phyloP scores from a whole-genome alignment of 805 yeast species.

The Yarrowia deformans region DNA sequence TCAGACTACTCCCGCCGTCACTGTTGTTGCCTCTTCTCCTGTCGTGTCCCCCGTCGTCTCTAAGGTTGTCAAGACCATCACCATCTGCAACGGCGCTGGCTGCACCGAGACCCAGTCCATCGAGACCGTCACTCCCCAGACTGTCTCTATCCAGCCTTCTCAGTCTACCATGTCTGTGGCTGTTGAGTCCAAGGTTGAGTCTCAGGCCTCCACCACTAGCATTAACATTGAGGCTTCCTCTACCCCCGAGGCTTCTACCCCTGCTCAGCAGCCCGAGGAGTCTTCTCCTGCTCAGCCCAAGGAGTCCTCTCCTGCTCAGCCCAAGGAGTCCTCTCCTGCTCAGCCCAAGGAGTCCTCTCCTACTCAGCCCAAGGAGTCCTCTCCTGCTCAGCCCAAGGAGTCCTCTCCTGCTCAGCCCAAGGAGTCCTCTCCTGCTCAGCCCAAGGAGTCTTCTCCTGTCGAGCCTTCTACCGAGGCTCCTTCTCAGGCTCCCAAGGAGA shows the following conservation, averaged over 20 bases:
- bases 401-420: constrained; percentile 6
- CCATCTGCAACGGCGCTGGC: neutral
- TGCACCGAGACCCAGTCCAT: constrained; percentile 11
- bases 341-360: neutral
- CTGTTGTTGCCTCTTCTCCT: neutral
- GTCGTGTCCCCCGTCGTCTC: neutral
- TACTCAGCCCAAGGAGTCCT: constrained; percentile 3
- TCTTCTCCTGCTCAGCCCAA: neutral
- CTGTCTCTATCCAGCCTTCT: neutral
- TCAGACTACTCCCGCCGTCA: neutral
- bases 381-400: constrained; percentile 1
- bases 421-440: constrained; percentile 3
- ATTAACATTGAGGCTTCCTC: neutral
- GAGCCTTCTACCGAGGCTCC: neutral
- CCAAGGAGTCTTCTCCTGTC: neutral
- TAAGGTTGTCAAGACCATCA: constrained; percentile 10
- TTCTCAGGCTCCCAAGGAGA: neutral
- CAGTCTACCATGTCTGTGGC: constrained; percentile 6
- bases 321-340: constrained; percentile 9
- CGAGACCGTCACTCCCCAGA: constrained; percentile 7
- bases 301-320: constrained; percentile 6
- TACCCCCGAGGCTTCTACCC: neutral
- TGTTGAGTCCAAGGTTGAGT: constrained; percentile 4
- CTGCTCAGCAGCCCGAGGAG: constrained; percentile 3
- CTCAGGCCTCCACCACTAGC: neutral